Conservation (phyloP, 306 rosid species). For the Quercus agrifolia region DNA sequence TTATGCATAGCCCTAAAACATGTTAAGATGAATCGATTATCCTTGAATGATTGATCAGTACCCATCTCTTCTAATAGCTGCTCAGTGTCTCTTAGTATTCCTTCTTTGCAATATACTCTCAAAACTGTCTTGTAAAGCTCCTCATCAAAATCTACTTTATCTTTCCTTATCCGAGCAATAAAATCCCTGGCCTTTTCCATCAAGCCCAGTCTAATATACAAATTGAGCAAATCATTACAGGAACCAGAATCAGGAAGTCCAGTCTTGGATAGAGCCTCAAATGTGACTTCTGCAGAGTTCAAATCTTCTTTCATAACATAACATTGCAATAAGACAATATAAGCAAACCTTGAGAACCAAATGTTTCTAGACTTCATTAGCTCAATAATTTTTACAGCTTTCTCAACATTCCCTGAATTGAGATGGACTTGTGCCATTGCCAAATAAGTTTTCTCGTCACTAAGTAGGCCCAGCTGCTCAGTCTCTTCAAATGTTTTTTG, state of each 20-base stretch:
- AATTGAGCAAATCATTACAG: constrained; percentile 71
- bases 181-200: constrained; percentile 65
- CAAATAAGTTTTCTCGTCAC: constrained; percentile 78
- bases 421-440: constrained; percentile 97
- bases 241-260: constrained; percentile 90
- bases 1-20: constrained; percentile 43
- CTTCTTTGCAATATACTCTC: constrained; percentile 72
- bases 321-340: constrained; percentile 79
- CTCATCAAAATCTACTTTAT: constrained; percentile 49
- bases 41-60: constrained; percentile 27
- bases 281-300: constrained; percentile 62
- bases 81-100: constrained; percentile 65
- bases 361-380: constrained; percentile 72
- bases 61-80: constrained; percentile 52
- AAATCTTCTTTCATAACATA: constrained; percentile 80
- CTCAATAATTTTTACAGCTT: constrained; percentile 62
- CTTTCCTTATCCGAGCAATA: constrained; percentile 50
- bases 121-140: constrained; percentile 65
- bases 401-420: constrained; percentile 58
- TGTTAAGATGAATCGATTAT: constrained; percentile 50
- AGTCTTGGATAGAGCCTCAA: constrained; percentile 65
- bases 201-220: constrained; percentile 55
- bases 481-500: constrained; percentile 68
- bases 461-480: constrained; percentile 61
- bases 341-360: constrained; percentile 74